Conservation (phyloP, 2,329 filamentous ascomycete species). For the Lasiodiplodia theobromae region DNA sequence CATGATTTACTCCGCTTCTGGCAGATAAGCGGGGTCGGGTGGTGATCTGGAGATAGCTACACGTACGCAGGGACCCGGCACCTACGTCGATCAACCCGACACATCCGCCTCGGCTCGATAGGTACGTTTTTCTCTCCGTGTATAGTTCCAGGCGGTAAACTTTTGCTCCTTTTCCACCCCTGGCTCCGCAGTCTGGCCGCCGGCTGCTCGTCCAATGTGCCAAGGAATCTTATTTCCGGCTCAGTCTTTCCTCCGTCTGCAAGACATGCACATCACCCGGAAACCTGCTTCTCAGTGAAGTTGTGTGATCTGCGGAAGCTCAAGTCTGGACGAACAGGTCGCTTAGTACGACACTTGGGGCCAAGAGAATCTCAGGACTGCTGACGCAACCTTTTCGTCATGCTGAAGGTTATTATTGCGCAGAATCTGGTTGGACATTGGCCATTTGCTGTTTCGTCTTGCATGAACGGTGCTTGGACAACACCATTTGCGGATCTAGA, state of each 20-base stretch:
- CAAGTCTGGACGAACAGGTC: not conserved
- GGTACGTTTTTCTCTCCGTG: not conserved
- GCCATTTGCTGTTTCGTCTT: not conserved
- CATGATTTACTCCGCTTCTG: constrained; percentile 10
- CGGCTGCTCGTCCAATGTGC: not conserved
- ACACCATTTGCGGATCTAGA: not conserved
- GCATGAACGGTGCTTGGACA: not conserved
- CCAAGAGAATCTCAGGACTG: not conserved
- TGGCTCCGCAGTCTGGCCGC: not conserved
- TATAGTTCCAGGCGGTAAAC: not conserved
- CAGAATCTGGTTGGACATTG: not conserved
- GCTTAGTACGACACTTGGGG: not conserved
- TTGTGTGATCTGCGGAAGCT: not conserved
- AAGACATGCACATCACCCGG: not conserved
- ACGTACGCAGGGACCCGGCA: constrained; percentile 12
- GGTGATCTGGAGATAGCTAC: constrained; percentile 19
- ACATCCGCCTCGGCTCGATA: not conserved
- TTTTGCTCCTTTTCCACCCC: not conserved
- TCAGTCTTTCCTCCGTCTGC: not conserved
- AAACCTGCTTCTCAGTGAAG: not conserved
- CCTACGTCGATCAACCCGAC: not conserved
- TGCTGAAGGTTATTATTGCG: not conserved
- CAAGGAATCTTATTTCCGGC: not conserved
- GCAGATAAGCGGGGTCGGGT: constrained; percentile 18
- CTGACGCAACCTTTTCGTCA: constrained; percentile 9